phyloP scores from a whole-genome alignment of 257 asterid species.

The Ocimum tenuiflorum region DNA sequence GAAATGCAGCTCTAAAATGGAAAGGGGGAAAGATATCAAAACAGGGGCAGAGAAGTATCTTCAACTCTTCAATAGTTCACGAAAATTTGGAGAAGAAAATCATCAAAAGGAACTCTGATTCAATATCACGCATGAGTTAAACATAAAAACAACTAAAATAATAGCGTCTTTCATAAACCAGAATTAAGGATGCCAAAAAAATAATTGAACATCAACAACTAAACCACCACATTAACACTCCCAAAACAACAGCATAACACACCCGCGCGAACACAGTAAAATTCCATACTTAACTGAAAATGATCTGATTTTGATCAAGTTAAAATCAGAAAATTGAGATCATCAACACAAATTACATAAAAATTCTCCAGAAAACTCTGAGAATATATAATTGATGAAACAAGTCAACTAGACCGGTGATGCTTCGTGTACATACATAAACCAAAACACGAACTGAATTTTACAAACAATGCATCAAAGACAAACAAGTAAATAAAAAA shows the following conservation, averaged over 20 bases:
- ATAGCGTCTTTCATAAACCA: background rate
- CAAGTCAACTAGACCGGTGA: conserved; percentile 26
- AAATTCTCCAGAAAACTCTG: background rate
- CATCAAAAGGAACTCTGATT: conserved; percentile 9
- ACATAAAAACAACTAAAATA: background rate
- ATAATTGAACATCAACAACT: too few relatives aligned
- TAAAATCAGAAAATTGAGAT: conserved; percentile 15
- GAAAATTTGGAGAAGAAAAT: conserved; percentile 8
- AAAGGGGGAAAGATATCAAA: conserved; percentile 5
- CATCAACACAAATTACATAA: conserved; percentile 4
- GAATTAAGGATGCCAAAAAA: background rate
- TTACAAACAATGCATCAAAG: background rate
- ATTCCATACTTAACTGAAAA: conserved; percentile 8
- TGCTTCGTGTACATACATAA: background rate
- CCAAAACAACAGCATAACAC: conserved; percentile 4
- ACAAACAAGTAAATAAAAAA: conserved; percentile 14
- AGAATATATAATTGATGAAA: conserved; percentile 1
- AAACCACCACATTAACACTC: too few relatives aligned
- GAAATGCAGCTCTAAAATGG: background rate
- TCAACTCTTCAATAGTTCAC: conserved; percentile 20
- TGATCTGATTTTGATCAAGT: conserved; percentile 21
- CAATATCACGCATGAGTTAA: conserved; percentile 14
- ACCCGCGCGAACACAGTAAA: background rate
- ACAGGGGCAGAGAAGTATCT: conserved; percentile 2
- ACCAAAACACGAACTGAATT: conserved; percentile 9